Percentiles rank a stretch among this genome's conserved stretches.
These are phyloP conservation scores for Trichoderma virens DNA, from an alignment of 495 filamentous ascomycete species.

Conservation along the genomic window DNA sequence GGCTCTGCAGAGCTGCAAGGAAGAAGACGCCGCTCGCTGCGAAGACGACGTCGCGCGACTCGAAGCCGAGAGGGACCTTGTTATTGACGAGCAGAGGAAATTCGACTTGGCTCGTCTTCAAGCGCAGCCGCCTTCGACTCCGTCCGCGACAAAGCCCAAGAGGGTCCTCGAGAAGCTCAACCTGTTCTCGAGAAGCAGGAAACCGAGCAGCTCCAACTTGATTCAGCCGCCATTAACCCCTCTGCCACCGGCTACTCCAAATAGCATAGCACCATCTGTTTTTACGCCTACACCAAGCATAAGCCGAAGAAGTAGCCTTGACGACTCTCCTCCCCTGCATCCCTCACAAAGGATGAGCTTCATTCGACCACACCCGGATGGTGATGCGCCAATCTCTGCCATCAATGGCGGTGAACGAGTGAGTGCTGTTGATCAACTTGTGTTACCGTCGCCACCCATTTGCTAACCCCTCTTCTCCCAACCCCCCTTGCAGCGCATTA, in stretches of 20 bases:
- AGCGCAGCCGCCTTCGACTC: conserved; percentile 26
- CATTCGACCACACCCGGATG: conserved; percentile 44
- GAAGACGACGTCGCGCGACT: conserved; percentile 26
- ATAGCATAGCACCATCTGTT: conserved; percentile 18
- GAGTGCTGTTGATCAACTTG: conserved; percentile 12
- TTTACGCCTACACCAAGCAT: conserved; percentile 12
- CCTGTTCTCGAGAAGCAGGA: conserved; percentile 27
- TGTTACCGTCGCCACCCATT: neutral
- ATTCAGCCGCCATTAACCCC: conserved; percentile 8
- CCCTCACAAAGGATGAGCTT: conserved; percentile 14
- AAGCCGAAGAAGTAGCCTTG: conserved; percentile 15
- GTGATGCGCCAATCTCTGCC: conserved; percentile 76
- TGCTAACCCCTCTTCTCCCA: neutral
- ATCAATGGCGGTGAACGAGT: conserved; percentile 73
- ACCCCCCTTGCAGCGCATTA: conserved; percentile 42
- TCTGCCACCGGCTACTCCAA: conserved; percentile 12
- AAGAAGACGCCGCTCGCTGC: conserved; percentile 18
- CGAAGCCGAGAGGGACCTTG: conserved; percentile 33
- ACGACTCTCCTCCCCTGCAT: neutral
- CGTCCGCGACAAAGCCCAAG: conserved; percentile 20
- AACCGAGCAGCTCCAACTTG: conserved; percentile 16
- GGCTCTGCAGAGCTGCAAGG: conserved; percentile 8
- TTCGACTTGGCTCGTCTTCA: conserved; percentile 39
- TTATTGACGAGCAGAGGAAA: conserved; percentile 36
- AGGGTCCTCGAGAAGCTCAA: conserved; percentile 32